phyloP scores from a whole-genome alignment of 1,284 basidiomycete genomes.

The Phylloporus sp. region DNA sequence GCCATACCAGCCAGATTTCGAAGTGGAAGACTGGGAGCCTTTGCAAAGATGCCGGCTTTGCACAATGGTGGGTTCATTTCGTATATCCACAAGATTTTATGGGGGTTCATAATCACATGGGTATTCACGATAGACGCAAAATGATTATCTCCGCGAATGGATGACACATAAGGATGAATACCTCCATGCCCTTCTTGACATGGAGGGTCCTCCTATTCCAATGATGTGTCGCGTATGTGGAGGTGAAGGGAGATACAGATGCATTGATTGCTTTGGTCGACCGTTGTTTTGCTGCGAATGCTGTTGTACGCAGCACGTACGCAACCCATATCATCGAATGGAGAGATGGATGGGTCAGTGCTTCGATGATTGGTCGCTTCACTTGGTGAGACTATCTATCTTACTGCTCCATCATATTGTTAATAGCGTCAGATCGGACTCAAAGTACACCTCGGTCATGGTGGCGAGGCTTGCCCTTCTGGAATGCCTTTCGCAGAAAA shows the following conservation, averaged over 20 bases:
- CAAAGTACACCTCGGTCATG: neutral
- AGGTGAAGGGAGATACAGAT: neutral
- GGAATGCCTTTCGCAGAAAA: too few species aligned
- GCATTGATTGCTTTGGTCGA: neutral
- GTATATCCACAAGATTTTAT: too few species aligned
- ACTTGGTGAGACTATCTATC: neutral
- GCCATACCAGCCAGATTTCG: neutral
- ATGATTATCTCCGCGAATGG: neutral
- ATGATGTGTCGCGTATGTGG: neutral
- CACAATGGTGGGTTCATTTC: neutral
- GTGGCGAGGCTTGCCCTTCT: neutral
- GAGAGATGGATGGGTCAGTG: neutral
- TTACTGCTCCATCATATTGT: fast-evolving
- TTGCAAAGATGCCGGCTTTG: neutral
- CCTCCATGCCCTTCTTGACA: neutral
- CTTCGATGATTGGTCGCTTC: neutral
- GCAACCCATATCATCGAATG: neutral
- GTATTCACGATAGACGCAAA: neutral
- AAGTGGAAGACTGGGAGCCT: neutral
- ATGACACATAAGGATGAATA: neutral
- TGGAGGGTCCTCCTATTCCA: neutral
- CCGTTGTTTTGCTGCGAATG: neutral
- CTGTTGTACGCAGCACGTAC: neutral
- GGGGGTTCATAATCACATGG: too few species aligned
- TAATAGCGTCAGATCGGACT: neutral